Conservation (phyloP, 169 alveolate species). For the Babesia gibsoni region DNA sequence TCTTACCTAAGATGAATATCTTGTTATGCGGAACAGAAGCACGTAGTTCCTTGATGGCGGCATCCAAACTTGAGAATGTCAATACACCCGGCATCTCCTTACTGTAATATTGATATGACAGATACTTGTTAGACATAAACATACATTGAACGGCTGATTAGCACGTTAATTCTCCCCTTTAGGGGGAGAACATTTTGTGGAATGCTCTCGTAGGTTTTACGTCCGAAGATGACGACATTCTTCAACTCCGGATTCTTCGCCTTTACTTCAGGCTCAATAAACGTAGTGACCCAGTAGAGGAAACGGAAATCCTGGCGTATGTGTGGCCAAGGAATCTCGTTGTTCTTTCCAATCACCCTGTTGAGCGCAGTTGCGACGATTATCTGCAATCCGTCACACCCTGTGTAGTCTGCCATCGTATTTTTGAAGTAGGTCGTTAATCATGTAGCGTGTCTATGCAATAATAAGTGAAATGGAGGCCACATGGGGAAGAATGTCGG, state of each 20-base stretch:
- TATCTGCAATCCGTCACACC: conserved; percentile 33
- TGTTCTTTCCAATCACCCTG: conserved; percentile 84
- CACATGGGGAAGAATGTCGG: too few relatives aligned
- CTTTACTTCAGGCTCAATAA: conserved; percentile 25
- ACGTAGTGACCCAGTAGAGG: conserved; percentile 78
- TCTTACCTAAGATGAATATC: conserved; percentile 71
- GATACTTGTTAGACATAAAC: background rate
- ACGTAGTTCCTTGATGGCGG: conserved; percentile 53
- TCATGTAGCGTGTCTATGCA: too few relatives aligned
- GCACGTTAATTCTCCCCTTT: conserved; percentile 82
- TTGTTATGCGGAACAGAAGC: conserved; percentile 60
- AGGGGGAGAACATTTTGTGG: conserved; percentile 85
- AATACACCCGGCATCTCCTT: conserved; percentile 59
- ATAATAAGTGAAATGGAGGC: too few relatives aligned
- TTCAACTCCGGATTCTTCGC: conserved; percentile 28
- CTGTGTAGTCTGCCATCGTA: conserved; percentile 7
- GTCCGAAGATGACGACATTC: conserved; percentile 94
- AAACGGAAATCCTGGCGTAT: conserved; percentile 81
- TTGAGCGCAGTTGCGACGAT: conserved; percentile 52
- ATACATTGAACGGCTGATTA: conserved; percentile 77
- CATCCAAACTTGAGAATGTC: conserved; percentile 58
- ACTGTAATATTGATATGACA: conserved; percentile 2
- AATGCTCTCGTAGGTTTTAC: conserved; percentile 92
- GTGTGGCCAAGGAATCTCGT: conserved; percentile 88
- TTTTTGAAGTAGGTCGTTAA: background rate